These are phyloP conservation scores for Zymoseptoria ardabiliae DNA, from an alignment of 2,329 filamentous ascomycete genomes.

Conservation along the genomic window DNA sequence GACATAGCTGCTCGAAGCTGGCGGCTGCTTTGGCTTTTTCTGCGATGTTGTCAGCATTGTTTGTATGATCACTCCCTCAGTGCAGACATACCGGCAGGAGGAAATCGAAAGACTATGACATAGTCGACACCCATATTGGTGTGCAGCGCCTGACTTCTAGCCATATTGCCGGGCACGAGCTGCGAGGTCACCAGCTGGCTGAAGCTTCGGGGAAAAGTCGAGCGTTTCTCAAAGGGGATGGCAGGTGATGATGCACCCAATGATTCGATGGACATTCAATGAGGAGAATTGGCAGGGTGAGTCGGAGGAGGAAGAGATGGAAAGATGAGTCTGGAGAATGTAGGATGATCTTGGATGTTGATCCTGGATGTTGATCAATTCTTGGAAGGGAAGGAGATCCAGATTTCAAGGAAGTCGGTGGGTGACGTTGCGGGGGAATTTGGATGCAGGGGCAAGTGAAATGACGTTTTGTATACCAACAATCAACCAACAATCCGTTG, in stretches of 20 bases:
- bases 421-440: background rate
- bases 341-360: background rate
- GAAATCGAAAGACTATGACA: slow-evolving; percentile 73
- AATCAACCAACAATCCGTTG: background rate
- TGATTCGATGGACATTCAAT: slow-evolving; percentile 2
- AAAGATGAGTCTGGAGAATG: background rate
- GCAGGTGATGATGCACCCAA: background rate
- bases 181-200: slow-evolving; percentile 26
- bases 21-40: slow-evolving; percentile 63
- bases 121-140: slow-evolving; percentile 73
- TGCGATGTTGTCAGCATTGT: slow-evolving; percentile 28
- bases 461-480: background rate
- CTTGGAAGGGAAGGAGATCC: background rate
- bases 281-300: background rate
- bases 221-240: slow-evolving; percentile 14
- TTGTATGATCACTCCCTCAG: background rate
- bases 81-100: slow-evolving; percentile 51
- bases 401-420: background rate
- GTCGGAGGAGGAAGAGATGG: background rate
- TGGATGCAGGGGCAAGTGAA: background rate
- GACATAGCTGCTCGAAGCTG: slow-evolving; percentile 69
- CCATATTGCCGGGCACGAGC: slow-evolving; percentile 27
- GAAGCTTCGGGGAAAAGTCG: slow-evolving; percentile 19
- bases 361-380: background rate
- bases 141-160: slow-evolving; percentile 29